Evolutionary conservation across 164 flowering plant species (phyloP).

Genomic region (Litsea cubeba): DNA sequence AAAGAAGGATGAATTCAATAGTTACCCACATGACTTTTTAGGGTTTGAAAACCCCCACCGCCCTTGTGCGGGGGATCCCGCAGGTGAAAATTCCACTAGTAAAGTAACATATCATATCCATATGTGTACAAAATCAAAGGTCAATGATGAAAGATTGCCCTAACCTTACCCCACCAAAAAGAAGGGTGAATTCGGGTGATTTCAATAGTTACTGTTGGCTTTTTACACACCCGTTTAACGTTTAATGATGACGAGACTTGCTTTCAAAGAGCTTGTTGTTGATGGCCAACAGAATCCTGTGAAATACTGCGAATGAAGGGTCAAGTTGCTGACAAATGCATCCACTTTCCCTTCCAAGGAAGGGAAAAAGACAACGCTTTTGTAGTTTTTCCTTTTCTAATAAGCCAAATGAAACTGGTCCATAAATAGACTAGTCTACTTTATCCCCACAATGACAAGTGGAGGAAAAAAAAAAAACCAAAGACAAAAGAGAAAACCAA

Average conservation of each 20-base stretch:
- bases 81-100: neutral
- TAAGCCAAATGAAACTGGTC: conserved; percentile 51
- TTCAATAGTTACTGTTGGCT: conserved; percentile 26
- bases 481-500: conserved; percentile 15
- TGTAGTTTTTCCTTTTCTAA: conserved; percentile 36
- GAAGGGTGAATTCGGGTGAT: conserved; percentile 23
- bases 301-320: conserved; percentile 15
- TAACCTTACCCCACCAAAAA: conserved; percentile 8
- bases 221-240: conserved; percentile 27
- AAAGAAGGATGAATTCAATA: neutral
- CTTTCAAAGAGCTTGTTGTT: conserved; percentile 10
- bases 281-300: neutral
- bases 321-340: conserved; percentile 58
- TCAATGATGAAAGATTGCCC: conserved; percentile 16
- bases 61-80: neutral
- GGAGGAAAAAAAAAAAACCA: too few species aligned
- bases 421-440: conserved; percentile 33
- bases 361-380: conserved; percentile 23
- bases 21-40: neutral
- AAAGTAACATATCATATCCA: neutral
- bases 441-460: conserved; percentile 22
- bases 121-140: conserved; percentile 7
- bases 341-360: conserved; percentile 38
- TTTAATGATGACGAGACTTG: conserved; percentile 33
- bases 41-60: neutral